Evolutionary conservation across 495 filamentous ascomycete genomes (phyloP).

Genomic region (Evansstolkia leycettana): DNA sequence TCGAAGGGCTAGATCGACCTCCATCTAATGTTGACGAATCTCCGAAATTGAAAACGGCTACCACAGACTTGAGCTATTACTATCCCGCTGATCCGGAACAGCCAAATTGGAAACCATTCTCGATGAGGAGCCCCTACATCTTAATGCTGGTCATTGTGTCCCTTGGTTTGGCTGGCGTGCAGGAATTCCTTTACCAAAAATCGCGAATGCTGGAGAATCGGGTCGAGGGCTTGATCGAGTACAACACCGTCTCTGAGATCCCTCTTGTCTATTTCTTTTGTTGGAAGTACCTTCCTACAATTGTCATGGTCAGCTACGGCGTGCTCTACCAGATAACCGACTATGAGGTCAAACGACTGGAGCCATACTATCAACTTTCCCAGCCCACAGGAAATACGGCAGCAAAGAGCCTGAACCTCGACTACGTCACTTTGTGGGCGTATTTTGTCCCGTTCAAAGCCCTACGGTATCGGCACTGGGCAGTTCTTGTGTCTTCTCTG

Average conservation of each 20-base stretch:
- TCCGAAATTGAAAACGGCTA: background rate
- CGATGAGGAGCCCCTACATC: slow-evolving; percentile 55
- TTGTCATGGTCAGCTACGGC: slow-evolving; percentile 58
- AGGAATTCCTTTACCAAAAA: slow-evolving; percentile 50
- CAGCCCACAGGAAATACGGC: slow-evolving; percentile 47
- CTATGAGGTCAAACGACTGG: slow-evolving; percentile 61
- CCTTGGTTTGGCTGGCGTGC: slow-evolving; percentile 36
- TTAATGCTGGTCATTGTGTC: slow-evolving; percentile 44
- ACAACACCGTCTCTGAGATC: slow-evolving; percentile 39
- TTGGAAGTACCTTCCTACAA: slow-evolving; percentile 61
- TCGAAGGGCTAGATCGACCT: slow-evolving; percentile 6
- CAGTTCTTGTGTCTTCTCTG: slow-evolving; percentile 50
- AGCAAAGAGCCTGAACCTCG: slow-evolving; percentile 56
- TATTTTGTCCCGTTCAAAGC: slow-evolving; percentile 51
- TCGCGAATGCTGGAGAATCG: slow-evolving; percentile 20
- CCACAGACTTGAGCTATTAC: slow-evolving; percentile 28
- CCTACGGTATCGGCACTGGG: slow-evolving; percentile 46
- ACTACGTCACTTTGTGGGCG: slow-evolving; percentile 55
- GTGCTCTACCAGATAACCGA: slow-evolving; percentile 65
- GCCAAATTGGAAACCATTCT: slow-evolving; percentile 61
- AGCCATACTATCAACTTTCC: slow-evolving; percentile 65
- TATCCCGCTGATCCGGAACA: slow-evolving; percentile 35
- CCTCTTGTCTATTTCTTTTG: slow-evolving; percentile 43
- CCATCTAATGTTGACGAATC: background rate
- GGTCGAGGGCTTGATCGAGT: slow-evolving; percentile 30